Percentiles rank a stretch among this genome's conserved stretches.
phyloP scores from a whole-genome alignment of 176 grass and related monocot species.

The Avena insularis region DNA sequence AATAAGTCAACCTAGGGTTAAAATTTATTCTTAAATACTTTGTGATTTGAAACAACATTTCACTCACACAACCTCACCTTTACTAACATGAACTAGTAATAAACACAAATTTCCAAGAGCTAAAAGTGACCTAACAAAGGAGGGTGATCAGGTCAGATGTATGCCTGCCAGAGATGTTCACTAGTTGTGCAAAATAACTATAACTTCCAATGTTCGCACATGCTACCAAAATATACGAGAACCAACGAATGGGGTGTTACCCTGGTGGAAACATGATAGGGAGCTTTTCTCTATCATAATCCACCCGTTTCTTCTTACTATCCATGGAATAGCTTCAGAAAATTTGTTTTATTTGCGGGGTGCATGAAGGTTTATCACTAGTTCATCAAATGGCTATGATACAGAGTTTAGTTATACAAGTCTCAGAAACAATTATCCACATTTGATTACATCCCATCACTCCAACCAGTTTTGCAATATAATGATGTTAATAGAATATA shows the following conservation, averaged over 20 bases:
- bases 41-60: neutral
- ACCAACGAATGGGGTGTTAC: neutral
- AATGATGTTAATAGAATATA: neutral
- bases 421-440: neutral
- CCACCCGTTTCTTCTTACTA: neutral
- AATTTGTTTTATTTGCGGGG: neutral
- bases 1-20: neutral
- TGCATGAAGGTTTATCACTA: neutral
- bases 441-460: neutral
- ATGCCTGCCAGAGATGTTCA: neutral
- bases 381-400: neutral
- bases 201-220: neutral
- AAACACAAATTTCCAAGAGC: neutral
- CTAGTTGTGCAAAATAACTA: neutral
- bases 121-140: neutral
- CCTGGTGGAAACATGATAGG: neutral
- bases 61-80: neutral
- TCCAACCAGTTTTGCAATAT: neutral
- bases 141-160: neutral
- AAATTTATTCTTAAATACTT: neutral
- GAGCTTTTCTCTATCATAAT: neutral
- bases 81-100: neutral
- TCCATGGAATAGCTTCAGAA: neutral
- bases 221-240: neutral
- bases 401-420: neutral